These are phyloP conservation scores for Parafenestella ontariensis DNA, from an alignment of 2,329 filamentous ascomycete species.

Conservation along the genomic window DNA sequence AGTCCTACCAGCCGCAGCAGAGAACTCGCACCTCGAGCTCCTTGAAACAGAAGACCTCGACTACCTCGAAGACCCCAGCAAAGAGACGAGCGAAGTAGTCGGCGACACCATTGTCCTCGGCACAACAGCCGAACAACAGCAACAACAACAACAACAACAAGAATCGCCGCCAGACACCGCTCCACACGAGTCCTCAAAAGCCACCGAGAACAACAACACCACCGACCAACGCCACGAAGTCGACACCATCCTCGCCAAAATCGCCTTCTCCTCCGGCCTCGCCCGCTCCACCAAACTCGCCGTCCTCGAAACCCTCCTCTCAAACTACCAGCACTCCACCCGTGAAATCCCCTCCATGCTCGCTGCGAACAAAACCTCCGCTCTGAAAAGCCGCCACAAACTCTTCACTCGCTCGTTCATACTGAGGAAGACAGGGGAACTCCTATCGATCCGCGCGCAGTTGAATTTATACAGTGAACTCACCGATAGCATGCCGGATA, in stretches of 20 bases:
- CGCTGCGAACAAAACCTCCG: slow-evolving; percentile 68
- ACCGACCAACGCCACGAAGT: slow-evolving; percentile 50
- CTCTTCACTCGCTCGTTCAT: slow-evolving; percentile 76
- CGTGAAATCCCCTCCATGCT: slow-evolving; percentile 81
- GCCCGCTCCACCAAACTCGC: slow-evolving; percentile 93
- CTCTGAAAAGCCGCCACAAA: slow-evolving; percentile 42
- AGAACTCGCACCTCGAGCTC: slow-evolving; percentile 72
- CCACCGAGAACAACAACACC: slow-evolving; percentile 49
- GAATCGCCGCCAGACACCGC: too few species aligned
- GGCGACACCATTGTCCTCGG: slow-evolving; percentile 91
- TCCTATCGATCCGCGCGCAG: slow-evolving; percentile 87
- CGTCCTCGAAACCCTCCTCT: slow-evolving; percentile 83
- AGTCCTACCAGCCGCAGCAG: slow-evolving; percentile 77
- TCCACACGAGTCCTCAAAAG: slow-evolving; percentile 33
- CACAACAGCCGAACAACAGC: slow-evolving; percentile 68
- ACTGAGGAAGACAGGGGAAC: slow-evolving; percentile 89
- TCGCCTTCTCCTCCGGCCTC: slow-evolving; percentile 93
- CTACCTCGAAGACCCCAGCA: slow-evolving; percentile 76
- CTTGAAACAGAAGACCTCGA: slow-evolving; percentile 91
- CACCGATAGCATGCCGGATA: slow-evolving; percentile 91
- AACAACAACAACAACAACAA: too few species aligned
- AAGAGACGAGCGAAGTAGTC: slow-evolving; percentile 78
- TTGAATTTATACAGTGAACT: slow-evolving; percentile 97
- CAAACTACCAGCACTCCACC: slow-evolving; percentile 85
- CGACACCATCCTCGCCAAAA: slow-evolving; percentile 82